Conservation (phyloP, 192 early-diverging fungal genomes). For the Coemansia sp. region DNA sequence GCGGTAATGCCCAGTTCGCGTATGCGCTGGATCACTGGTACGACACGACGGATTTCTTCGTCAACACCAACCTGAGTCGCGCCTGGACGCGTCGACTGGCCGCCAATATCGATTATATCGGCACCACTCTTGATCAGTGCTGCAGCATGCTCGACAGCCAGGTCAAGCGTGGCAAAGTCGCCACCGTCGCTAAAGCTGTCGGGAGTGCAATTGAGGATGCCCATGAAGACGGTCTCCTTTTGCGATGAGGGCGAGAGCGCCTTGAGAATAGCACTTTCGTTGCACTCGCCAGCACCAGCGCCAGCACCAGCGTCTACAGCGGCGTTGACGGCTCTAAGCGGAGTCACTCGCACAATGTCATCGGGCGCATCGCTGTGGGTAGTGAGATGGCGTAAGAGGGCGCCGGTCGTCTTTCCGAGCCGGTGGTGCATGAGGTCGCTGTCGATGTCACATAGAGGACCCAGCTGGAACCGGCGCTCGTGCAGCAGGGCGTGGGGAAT, state of each 20-base stretch:
- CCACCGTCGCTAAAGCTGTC: slow-evolving; percentile 98
- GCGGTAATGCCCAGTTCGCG: slow-evolving; percentile 57
- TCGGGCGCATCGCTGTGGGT: slow-evolving; percentile 54
- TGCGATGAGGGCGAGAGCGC: slow-evolving; percentile 47
- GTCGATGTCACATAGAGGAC: slow-evolving; percentile 93
- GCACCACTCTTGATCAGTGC: slow-evolving; percentile 75
- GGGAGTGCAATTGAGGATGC: slow-evolving; percentile 95
- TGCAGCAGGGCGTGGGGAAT: slow-evolving; percentile 88
- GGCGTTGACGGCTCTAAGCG: slow-evolving; percentile 24
- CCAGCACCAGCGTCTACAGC: slow-evolving; percentile 17
- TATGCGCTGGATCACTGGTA: slow-evolving; percentile 82
- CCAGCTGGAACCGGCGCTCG: slow-evolving; percentile 93
- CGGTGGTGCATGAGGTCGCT: slow-evolving; percentile 85
- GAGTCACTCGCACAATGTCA: slow-evolving; percentile 53
- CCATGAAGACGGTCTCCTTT: slow-evolving; percentile 84
- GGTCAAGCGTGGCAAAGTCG: slow-evolving; percentile 58
- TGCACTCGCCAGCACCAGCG: slow-evolving; percentile 13
- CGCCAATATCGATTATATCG: slow-evolving; percentile 94
- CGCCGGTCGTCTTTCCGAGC: slow-evolving; percentile 69
- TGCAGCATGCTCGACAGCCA: slow-evolving; percentile 66
- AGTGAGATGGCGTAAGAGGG: slow-evolving; percentile 61
- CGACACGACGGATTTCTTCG: slow-evolving; percentile 78
- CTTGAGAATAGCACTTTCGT: slow-evolving; percentile 53
- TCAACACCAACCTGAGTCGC: slow-evolving; percentile 70
- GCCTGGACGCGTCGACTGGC: slow-evolving; percentile 88